Evolutionary conservation across 2,329 filamentous ascomycete species (phyloP).

Genomic region (Penicillium corylophilum): DNA sequence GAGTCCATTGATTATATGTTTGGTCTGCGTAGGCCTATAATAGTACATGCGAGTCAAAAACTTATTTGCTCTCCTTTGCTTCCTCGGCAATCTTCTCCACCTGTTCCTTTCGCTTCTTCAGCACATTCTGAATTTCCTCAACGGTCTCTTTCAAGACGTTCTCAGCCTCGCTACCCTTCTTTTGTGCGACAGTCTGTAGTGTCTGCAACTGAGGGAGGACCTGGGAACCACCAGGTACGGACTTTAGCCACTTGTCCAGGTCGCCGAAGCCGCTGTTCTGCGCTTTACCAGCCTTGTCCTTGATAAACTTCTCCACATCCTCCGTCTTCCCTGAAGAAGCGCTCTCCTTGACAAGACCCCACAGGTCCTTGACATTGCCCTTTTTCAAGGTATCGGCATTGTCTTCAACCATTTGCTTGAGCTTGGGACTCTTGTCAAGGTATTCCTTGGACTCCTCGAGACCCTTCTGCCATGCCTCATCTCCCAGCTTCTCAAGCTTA

Average conservation of each 20-base stretch:
- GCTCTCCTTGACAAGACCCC: slow-evolving; percentile 61
- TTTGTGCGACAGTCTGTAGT: slow-evolving; percentile 63
- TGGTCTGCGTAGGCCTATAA: too few relatives aligned
- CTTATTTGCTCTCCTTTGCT: slow-evolving; percentile 18
- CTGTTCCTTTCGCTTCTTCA: slow-evolving; percentile 22
- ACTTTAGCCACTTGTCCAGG: slow-evolving; percentile 63
- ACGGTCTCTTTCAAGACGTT: slow-evolving; percentile 66
- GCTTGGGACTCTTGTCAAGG: slow-evolving; percentile 72
- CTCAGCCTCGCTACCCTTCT: slow-evolving; percentile 69
- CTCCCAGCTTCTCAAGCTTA: slow-evolving; percentile 65
- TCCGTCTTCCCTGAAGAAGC: slow-evolving; percentile 61
- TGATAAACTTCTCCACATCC: slow-evolving; percentile 61
- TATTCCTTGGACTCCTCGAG: slow-evolving; percentile 69
- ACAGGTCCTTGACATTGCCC: slow-evolving; percentile 64
- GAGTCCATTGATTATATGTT: too few relatives aligned
- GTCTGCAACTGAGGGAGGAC: slow-evolving; percentile 66
- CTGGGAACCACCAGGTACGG: slow-evolving; percentile 64
- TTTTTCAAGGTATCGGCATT: slow-evolving; percentile 68
- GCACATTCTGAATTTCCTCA: slow-evolving; percentile 28
- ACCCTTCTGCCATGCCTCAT: slow-evolving; percentile 71
- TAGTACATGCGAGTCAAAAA: too few relatives aligned
- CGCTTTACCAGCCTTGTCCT: slow-evolving; percentile 58
- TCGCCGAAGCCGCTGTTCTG: slow-evolving; percentile 54
- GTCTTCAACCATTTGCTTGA: slow-evolving; percentile 70
- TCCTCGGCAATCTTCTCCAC: slow-evolving; percentile 22